phyloP scores from a whole-genome alignment of 768 basidiomycete species.

The Fistulinella prunicolor region DNA sequence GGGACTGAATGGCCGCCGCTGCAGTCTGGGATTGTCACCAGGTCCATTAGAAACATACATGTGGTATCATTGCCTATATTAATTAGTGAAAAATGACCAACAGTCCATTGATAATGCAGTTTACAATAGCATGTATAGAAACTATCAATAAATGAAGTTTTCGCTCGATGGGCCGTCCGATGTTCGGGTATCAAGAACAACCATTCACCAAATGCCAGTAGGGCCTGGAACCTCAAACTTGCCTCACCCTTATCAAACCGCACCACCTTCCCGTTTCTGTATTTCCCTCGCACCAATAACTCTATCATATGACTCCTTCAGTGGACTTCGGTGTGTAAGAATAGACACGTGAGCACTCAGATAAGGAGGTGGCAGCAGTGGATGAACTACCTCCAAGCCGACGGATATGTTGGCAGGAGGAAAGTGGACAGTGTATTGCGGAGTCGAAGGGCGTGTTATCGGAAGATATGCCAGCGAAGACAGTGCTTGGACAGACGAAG shows the following conservation, averaged over 20 bases:
- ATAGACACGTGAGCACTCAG: constrained; percentile 69
- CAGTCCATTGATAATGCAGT: constrained; percentile 17
- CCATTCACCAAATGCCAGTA: background rate
- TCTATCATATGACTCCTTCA: constrained; percentile 69
- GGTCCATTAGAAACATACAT: background rate
- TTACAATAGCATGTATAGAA: constrained; percentile 29
- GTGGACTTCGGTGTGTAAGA: constrained; percentile 58
- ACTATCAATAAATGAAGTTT: constrained; percentile 23
- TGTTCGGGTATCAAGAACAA: constrained; percentile 23
- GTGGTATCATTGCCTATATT: constrained; percentile 8
- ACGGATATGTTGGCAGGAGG: constrained; percentile 56
- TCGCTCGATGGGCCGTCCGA: constrained; percentile 3
- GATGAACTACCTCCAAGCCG: constrained; percentile 61
- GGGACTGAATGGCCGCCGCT: too few species aligned
- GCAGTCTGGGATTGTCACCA: too few species aligned
- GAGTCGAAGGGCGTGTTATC: constrained; percentile 32
- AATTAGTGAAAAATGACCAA: constrained; percentile 10
- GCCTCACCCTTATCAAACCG: constrained; percentile 1
- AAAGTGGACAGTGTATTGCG: constrained; percentile 57
- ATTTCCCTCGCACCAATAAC: constrained; percentile 55
- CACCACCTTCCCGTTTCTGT: constrained; percentile 20
- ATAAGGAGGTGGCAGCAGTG: constrained; percentile 71
- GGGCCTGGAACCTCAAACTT: background rate
- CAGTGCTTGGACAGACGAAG: constrained; percentile 49
- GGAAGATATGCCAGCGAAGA: constrained; percentile 58